Base-by-base conservation (phyloP, 257 asterid species). In the Linaria vulgaris region DNA sequence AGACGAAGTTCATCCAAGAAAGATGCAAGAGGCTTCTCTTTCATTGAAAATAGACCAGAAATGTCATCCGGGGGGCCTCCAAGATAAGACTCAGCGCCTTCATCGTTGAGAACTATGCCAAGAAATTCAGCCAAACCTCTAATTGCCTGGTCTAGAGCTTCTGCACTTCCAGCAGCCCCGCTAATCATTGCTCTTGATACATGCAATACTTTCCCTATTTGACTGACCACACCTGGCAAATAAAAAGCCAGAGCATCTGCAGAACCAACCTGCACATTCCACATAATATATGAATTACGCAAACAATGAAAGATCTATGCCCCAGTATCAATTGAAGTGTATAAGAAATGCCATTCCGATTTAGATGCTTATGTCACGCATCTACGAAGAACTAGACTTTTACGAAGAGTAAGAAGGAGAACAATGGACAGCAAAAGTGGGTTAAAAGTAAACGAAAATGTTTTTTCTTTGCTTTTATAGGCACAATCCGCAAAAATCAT, bases 241-340 rank as follows among this genome's bases (percentile, higher is more conserved):
- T 82, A 94, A 80, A 90, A 94, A 64, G 96, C 97, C 78, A 94
- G 70, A 21, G 97, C 91, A 81, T 94, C 97, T 70, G 91, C 90
- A 69, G 85, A 74, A 45, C 96, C 97, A 78, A 87, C 96, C 98
- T 91, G 94, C 79, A 78, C 71, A 64, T 72, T 68, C 13, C 59
- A 64, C 66, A 22, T 49, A 59, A 45, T 54, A 57, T 59, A 57
- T 63, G 62, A 63, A 20, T 30, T 31, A 56, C 54, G 24, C 45
- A 30, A 21, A 17, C 12, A 46, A 7, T 23, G 20, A 45, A 39
- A 45, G 14, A 17, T 37, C 45, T 56, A 8, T 12, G 19, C n/a
- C 50, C n/a, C 15, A 24, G 5, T 20, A 50, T 56, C 54, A 56
- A 54, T 56, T 46, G 58, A 21, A 69, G 55, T 41, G 49, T 21